phyloP scores from a whole-genome alignment of 169 alveolate genomes.

The Miamiensis avidus region DNA sequence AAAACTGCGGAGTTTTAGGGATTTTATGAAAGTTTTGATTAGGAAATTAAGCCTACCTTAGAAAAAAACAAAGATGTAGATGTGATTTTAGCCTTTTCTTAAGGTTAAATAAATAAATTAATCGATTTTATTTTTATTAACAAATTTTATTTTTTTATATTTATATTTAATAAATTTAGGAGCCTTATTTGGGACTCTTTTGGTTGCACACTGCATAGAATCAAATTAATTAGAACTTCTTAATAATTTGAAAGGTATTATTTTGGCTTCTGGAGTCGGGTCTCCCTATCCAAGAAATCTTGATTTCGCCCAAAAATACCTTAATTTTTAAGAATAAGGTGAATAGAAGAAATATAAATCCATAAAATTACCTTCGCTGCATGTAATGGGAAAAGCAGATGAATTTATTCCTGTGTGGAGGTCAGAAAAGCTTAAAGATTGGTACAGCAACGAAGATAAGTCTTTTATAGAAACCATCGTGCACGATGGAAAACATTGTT shows the following conservation, averaged over 20 bases:
- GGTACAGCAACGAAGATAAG: not conserved
- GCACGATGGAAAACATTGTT: not conserved
- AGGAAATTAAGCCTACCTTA: not conserved
- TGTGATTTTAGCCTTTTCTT: not conserved
- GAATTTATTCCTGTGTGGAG: not conserved
- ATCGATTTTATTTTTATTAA: too few relatives aligned
- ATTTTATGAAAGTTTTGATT: not conserved
- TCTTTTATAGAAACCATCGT: not conserved
- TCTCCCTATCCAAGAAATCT: not conserved
- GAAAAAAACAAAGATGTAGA: not conserved
- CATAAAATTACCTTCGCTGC: not conserved
- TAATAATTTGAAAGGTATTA: not conserved
- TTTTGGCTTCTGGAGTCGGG: not conserved
- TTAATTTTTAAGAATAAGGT: not conserved
- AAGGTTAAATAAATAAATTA: not conserved
- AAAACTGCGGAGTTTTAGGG: not conserved
- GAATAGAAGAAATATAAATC: too few relatives aligned
- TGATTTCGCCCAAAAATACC: not conserved
- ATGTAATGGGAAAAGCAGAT: not conserved
- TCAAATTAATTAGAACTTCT: too few relatives aligned
- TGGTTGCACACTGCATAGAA: not conserved
- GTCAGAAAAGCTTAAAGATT: not conserved
- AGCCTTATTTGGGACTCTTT: not conserved
- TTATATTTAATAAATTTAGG: not conserved
- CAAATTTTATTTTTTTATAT: too few relatives aligned